Evolutionary conservation across 108 stramenopile genomes (phyloP).

Genomic region (Stephanodiscus triporus): DNA sequence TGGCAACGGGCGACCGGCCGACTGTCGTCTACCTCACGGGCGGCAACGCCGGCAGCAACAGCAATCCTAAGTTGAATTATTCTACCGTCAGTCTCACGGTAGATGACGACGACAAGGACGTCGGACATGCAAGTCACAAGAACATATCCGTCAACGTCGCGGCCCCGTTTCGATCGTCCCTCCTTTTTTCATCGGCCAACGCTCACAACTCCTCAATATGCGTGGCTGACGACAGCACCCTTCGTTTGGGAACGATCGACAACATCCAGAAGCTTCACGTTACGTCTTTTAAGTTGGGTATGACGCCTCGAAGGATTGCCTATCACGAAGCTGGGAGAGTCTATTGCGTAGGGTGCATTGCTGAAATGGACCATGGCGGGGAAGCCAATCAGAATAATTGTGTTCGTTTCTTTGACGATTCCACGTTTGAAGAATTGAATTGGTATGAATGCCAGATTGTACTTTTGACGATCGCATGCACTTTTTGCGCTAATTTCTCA

Average conservation of each 20-base stretch:
- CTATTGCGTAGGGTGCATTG: conserved; percentile 87
- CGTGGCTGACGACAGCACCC: conserved; percentile 84
- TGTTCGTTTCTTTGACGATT: conserved; percentile 87
- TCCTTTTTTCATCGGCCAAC: conserved; percentile 59
- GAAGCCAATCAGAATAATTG: conserved; percentile 84
- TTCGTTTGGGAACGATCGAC: conserved; percentile 95
- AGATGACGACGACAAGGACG: conserved; percentile 67
- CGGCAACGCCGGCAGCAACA: conserved; percentile 53
- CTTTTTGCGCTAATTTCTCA: conserved; percentile 1
- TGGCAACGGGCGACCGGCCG: conserved; percentile 96
- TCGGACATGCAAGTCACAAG: conserved; percentile 53
- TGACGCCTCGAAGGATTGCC: conserved; percentile 90
- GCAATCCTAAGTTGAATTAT: conserved; percentile 88
- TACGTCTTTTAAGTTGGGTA: conserved; percentile 89
- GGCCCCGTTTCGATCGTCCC: conserved; percentile 72
- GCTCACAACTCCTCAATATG: conserved; percentile 86
- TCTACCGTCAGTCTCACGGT: conserved; percentile 90
- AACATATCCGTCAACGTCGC: conserved; percentile 81
- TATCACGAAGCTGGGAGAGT: conserved; percentile 77
- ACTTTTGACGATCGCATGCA: background rate
- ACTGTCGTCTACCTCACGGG: conserved; percentile 94
- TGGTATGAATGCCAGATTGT: conserved; percentile 38
- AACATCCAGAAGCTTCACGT: conserved; percentile 99
- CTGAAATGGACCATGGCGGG: conserved; percentile 62
- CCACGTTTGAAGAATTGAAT: conserved; percentile 86